Conservation (phyloP, 345 rosid genomes). For the Bretschneidera sinensis region DNA sequence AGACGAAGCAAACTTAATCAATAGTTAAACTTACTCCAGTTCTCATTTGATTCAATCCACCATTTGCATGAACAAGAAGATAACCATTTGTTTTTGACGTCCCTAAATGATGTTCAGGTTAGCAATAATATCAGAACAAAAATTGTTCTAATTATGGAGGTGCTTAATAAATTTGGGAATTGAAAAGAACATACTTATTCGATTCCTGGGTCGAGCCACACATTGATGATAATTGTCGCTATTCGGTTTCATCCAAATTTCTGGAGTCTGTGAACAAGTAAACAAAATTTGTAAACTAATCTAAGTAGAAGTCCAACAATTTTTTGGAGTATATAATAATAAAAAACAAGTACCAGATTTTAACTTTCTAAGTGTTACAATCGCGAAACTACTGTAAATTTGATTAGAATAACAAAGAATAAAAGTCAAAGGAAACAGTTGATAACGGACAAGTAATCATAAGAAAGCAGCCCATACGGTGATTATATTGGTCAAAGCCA, state of each 20-base stretch:
- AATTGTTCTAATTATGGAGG: too few relatives aligned
- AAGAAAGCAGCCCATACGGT: not conserved
- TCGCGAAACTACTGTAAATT: not conserved
- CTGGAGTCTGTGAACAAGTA: constrained; percentile 48
- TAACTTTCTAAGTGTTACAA: too few relatives aligned
- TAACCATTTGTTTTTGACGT: constrained; percentile 68
- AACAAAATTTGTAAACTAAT: not conserved
- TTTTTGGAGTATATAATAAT: too few relatives aligned
- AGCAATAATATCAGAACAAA: too few relatives aligned
- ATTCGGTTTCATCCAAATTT: constrained; percentile 90
- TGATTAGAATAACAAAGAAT: not conserved
- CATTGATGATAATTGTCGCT: constrained; percentile 57
- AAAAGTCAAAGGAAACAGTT: constrained; percentile 12
- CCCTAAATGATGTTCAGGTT: constrained; percentile 24
- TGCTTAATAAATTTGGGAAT: not conserved
- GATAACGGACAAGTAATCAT: not conserved
- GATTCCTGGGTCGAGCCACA: constrained; percentile 54
- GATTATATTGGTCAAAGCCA: not conserved
- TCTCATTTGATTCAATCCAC: constrained; percentile 99
- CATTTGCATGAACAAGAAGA: constrained; percentile 89
- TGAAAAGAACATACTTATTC: constrained; percentile 38
- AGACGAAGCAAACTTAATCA: not conserved
- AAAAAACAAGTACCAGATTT: too few relatives aligned
- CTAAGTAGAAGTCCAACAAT: too few relatives aligned
- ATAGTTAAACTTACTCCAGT: constrained; percentile 67